These are phyloP conservation scores for Citrus hindsii DNA, from an alignment of 345 rosid species.

Conservation along the genomic window DNA sequence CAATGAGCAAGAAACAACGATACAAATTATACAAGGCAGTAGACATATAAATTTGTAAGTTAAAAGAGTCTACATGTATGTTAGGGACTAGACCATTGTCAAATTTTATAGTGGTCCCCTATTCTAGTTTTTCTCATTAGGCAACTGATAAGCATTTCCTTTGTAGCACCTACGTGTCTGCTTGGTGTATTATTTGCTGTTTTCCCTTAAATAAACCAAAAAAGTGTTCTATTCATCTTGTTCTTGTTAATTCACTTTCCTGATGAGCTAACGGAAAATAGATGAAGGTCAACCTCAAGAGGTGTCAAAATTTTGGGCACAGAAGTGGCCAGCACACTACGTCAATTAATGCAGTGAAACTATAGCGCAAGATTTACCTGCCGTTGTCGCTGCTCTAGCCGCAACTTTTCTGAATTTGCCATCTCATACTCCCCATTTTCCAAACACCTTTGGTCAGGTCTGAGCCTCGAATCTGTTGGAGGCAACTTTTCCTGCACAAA, in stretches of 20 bases:
- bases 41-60: not conserved
- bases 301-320: not conserved
- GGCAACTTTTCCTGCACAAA: slow-evolving; percentile 77
- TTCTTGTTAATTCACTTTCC: not conserved
- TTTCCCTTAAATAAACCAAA: not conserved
- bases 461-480: slow-evolving; percentile 94
- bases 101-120: not conserved
- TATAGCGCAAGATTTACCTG: slow-evolving; percentile 49
- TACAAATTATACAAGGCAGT: not conserved
- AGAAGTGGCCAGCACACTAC: not conserved
- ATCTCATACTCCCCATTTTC: slow-evolving; percentile 95
- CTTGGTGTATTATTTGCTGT: not conserved
- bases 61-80: not conserved
- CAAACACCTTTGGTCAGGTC: slow-evolving; percentile 89
- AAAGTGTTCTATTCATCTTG: not conserved
- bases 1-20: not conserved
- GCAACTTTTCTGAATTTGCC: slow-evolving; percentile 94
- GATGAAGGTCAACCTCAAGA: not conserved
- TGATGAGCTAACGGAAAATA: not conserved
- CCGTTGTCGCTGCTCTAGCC: slow-evolving; percentile 93
- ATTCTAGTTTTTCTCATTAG: not conserved
- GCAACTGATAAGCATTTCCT: not conserved
- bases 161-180: not conserved
- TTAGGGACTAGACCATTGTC: not conserved
- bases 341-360: not conserved